Conservation (phyloP, 345 rosid genomes). For the Cardamine resedifolia region DNA sequence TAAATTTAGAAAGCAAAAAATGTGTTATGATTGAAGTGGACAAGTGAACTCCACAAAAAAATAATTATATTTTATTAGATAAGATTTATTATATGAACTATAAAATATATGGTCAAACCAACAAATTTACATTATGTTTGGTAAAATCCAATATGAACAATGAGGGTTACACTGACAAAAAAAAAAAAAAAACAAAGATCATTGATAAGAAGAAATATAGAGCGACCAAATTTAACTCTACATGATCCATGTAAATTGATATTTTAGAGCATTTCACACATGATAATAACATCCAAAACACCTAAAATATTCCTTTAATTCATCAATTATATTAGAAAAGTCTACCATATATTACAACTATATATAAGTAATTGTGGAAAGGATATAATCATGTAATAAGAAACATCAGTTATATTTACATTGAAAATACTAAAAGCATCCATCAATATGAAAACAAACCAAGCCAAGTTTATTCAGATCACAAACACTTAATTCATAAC, state of each 20-base stretch:
- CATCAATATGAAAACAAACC: neutral
- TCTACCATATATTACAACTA: neutral
- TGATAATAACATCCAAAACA: neutral
- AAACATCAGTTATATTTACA: neutral
- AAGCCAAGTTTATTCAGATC: constrained; percentile 30
- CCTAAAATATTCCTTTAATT: neutral
- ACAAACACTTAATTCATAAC: constrained; percentile 19
- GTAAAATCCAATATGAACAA: too few species aligned
- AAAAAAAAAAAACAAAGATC: neutral
- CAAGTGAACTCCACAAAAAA: too few species aligned
- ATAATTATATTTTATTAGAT: too few species aligned
- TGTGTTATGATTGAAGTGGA: too few species aligned
- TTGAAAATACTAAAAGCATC: neutral
- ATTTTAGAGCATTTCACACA: neutral
- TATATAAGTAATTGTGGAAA: neutral
- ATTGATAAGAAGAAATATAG: neutral
- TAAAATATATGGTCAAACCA: too few species aligned
- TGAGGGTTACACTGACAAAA: too few species aligned
- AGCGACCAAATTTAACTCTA: neutral
- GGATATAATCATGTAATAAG: neutral
- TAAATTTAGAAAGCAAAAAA: too few species aligned
- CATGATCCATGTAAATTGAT: neutral
- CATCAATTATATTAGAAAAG: neutral
- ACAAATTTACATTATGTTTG: too few species aligned
- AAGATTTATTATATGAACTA: too few species aligned